Conservation (phyloP, 1,284 basidiomycete species). For the Irpex sp. region DNA sequence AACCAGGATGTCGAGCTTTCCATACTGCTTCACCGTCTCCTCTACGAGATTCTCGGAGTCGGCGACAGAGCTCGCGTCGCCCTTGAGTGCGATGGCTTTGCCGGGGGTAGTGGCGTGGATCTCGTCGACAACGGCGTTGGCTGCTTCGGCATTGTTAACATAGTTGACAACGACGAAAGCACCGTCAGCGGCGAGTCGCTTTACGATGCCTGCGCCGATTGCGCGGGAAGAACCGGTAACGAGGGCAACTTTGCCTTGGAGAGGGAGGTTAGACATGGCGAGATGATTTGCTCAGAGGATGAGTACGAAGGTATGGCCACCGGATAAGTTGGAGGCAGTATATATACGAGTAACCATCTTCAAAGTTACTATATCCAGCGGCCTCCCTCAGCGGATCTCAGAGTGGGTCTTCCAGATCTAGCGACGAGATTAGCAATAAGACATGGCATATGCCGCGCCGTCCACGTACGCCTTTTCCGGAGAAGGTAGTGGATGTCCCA, state of each 20-base stretch:
- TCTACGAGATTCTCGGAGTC: conserved; percentile 40
- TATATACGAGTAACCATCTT: background rate
- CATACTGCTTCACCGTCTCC: conserved; percentile 42
- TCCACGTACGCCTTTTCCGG: background rate
- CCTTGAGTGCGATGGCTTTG: conserved; percentile 43
- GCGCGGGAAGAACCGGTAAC: conserved; percentile 53
- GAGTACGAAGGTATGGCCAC: background rate
- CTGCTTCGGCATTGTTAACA: conserved; percentile 29
- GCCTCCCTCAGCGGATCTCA: background rate
- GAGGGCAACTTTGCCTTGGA: conserved; percentile 44
- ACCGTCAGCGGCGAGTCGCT: conserved; percentile 44
- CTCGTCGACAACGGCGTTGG: conserved; percentile 38
- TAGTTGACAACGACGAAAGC: conserved; percentile 52
- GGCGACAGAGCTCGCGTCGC: conserved; percentile 39
- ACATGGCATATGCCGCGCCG: background rate
- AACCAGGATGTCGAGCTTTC: conserved; percentile 49
- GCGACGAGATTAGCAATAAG: background rate
- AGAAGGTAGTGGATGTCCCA: background rate
- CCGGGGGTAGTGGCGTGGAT: conserved; percentile 37
- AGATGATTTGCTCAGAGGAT: background rate
- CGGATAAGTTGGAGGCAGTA: background rate
- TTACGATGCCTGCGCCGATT: conserved; percentile 51
- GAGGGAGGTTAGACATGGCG: conserved; percentile 11
- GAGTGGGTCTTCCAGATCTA: background rate
- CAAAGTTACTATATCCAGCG: background rate